These are phyloP conservation scores for Mrakia frigida DNA, from an alignment of 768 basidiomycete genomes.

Conservation along the genomic window DNA sequence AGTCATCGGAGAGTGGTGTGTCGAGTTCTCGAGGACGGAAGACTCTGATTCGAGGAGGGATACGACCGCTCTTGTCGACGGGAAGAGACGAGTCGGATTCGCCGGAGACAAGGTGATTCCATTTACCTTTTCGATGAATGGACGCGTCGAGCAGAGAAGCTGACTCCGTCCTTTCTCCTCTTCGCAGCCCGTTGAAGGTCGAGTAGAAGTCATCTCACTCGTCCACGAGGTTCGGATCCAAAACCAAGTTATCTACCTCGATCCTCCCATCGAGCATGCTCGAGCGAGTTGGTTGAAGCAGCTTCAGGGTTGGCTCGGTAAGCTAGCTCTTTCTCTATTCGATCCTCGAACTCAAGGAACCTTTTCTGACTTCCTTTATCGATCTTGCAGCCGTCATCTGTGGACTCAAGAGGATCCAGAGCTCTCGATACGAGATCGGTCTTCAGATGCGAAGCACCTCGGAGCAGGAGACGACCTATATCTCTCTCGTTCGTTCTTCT, in stretches of 20 bases:
- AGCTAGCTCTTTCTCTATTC: conserved; percentile 28
- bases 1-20: conserved; percentile 80
- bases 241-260: conserved; percentile 97
- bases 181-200: conserved; percentile 9
- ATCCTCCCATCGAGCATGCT: conserved; percentile 94
- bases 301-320: conserved; percentile 83
- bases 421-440: conserved; percentile 94
- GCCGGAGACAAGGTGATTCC: conserved; percentile 71
- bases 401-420: conserved; percentile 77
- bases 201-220: conserved; percentile 72
- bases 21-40: conserved; percentile 72
- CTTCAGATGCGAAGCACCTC: conserved; percentile 71
- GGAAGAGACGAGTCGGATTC: conserved; percentile 34
- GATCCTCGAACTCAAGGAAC: neutral
- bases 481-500: conserved; percentile 59
- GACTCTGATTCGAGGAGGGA: conserved; percentile 50
- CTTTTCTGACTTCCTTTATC: neutral
- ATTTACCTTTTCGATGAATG: neutral
- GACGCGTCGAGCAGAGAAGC: neutral
- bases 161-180: neutral
- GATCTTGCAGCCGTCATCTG: conserved; percentile 70
- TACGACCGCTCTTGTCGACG: conserved; percentile 7
- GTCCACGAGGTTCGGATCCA: conserved; percentile 96
- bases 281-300: conserved; percentile 83
- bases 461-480: conserved; percentile 69